Evolutionary conservation across 148 eudicot genomes (phyloP).

Genomic region (Tetragonia tetragonoides): DNA sequence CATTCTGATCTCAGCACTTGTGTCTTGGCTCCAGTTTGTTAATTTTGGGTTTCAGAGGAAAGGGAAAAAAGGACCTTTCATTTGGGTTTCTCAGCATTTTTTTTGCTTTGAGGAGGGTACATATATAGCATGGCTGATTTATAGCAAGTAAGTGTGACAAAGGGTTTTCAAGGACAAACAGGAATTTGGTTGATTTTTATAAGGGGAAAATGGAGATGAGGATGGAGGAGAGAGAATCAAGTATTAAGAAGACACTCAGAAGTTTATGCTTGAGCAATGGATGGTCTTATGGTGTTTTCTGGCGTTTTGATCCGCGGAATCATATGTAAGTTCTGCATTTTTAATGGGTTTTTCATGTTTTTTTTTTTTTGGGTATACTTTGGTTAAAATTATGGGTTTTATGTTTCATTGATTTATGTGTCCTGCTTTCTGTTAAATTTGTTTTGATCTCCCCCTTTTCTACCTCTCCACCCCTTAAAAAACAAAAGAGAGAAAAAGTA

Average conservation of each 20-base stretch:
- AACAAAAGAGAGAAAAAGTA: background rate
- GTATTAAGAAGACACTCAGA: conserved; percentile 46
- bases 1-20: conserved; percentile 10
- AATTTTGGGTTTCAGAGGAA: conserved; percentile 9
- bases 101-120: background rate
- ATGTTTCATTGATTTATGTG: background rate
- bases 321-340: conserved; percentile 45
- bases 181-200: background rate
- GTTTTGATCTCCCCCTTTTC: background rate
- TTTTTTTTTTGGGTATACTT: too few species aligned
- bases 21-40: background rate
- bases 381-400: background rate
- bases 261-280: conserved; percentile 58
- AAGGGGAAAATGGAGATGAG: conserved; percentile 20
- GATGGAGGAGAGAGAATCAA: conserved; percentile 30
- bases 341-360: background rate
- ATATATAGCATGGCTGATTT: conserved; percentile 19
- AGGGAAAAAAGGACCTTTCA: background rate
- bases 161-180: background rate
- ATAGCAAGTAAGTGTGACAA: conserved; percentile 11
- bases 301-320: conserved; percentile 71
- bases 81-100: background rate
- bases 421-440: background rate
- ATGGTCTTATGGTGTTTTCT: conserved; percentile 85
- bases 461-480: background rate